These are phyloP conservation scores for Geotrichum klebahnii DNA, from an alignment of 1,139 yeast species.

Conservation along the genomic window DNA sequence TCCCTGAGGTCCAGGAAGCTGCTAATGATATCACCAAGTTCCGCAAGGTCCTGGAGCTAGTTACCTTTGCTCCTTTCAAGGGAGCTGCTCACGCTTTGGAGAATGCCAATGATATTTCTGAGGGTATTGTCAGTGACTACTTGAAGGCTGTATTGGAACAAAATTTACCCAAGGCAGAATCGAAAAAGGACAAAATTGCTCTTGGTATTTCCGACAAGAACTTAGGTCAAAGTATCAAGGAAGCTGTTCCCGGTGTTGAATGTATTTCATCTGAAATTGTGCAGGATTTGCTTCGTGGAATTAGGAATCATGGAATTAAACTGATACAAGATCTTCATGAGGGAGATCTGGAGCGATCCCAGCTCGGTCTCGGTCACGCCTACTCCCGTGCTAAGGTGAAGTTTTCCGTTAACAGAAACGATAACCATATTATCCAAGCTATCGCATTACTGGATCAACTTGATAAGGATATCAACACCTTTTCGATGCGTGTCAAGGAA, in stretches of 20 bases:
- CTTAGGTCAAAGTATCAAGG: slow-evolving; percentile 95
- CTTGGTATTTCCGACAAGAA: slow-evolving; percentile 93
- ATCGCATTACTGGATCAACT: slow-evolving; percentile 94
- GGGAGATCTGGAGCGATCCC: slow-evolving; percentile 97
- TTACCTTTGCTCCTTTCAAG: slow-evolving; percentile 95
- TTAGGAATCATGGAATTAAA: slow-evolving; percentile 86
- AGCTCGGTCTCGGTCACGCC: slow-evolving; percentile 97
- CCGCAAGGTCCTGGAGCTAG: slow-evolving; percentile 88
- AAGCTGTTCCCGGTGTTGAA: slow-evolving; percentile 79
- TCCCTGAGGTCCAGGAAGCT: slow-evolving; percentile 92
- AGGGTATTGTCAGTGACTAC: slow-evolving; percentile 91
- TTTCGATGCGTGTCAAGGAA: slow-evolving; percentile 95
- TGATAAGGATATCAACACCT: slow-evolving; percentile 95
- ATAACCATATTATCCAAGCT: slow-evolving; percentile 97
- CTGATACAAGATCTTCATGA: slow-evolving; percentile 86
- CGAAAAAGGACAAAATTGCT: slow-evolving; percentile 54
- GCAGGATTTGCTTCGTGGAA: slow-evolving; percentile 92
- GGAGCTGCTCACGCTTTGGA: slow-evolving; percentile 99
- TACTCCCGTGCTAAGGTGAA: slow-evolving; percentile 98
- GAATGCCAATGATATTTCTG: slow-evolving; percentile 95
- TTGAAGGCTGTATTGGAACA: slow-evolving; percentile 83
- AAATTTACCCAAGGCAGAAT: slow-evolving; percentile 81
- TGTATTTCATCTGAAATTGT: slow-evolving; percentile 87
- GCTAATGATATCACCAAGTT: slow-evolving; percentile 81
- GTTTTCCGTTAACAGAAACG: slow-evolving; percentile 97